phyloP scores from a whole-genome alignment of 805 yeast species.

The Blastobotrys americana region DNA sequence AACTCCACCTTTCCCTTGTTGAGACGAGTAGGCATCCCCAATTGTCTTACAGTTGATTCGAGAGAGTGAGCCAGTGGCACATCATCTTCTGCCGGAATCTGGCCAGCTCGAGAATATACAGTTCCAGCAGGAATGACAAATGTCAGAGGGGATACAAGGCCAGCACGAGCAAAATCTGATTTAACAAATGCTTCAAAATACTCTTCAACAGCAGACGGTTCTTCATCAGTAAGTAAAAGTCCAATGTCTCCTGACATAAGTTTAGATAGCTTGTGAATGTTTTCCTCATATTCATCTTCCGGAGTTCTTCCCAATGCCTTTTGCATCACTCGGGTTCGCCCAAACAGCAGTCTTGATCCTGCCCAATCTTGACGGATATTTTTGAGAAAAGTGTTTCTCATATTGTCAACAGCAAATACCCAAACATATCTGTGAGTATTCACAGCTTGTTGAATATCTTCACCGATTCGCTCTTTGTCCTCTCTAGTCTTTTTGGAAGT shows the following conservation, averaged over 20 bases:
- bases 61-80: conserved; percentile 94
- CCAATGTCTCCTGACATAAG: conserved; percentile 75
- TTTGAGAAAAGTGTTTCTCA: conserved; percentile 92
- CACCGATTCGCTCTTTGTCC: conserved; percentile 84
- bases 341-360: conserved; percentile 83
- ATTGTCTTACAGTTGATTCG: conserved; percentile 86
- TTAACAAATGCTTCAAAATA: conserved; percentile 74
- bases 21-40: conserved; percentile 85
- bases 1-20: conserved; percentile 81
- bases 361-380: conserved; percentile 89
- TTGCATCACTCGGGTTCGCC: conserved; percentile 86
- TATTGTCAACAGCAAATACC: conserved; percentile 82
- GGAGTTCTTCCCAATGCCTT: conserved; percentile 85
- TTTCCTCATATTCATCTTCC: conserved; percentile 85
- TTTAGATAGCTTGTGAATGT: conserved; percentile 61
- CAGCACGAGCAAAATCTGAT: conserved; percentile 85
- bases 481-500: conserved; percentile 95
- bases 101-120: conserved; percentile 93
- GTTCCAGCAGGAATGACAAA: conserved; percentile 86
- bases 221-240: conserved; percentile 80
- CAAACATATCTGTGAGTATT: conserved; percentile 74
- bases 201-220: conserved; percentile 79
- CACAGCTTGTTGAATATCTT: conserved; percentile 75
- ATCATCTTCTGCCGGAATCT: conserved; percentile 81
- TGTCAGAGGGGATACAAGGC: conserved; percentile 71